A percentile compares a stretch with the other conserved stretches of the same genome.
Evolutionary conservation across 2,329 filamentous ascomycete genomes (phyloP).

Genomic region (Plectosphaerella sp.): DNA sequence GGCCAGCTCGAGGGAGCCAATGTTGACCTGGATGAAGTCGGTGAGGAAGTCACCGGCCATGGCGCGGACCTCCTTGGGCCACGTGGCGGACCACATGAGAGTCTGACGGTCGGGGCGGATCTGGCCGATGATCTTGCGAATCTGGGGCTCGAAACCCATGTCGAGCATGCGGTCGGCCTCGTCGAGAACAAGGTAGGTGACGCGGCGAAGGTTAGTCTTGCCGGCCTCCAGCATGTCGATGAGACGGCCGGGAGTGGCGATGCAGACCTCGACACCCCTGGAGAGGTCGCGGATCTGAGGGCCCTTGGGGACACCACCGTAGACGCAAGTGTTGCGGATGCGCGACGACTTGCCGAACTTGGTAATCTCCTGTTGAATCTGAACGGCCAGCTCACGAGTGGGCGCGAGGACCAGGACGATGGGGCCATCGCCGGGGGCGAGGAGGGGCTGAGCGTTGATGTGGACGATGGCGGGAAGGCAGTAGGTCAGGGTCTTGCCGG

Average conservation of each 20-base stretch:
- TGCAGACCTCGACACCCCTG: slow-evolving; percentile 96
- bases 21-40: slow-evolving; percentile 98
- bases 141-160: slow-evolving; percentile 99
- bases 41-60: slow-evolving; percentile 86
- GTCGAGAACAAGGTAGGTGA: slow-evolving; percentile 96
- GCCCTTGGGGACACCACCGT: slow-evolving; percentile 97
- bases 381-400: slow-evolving; percentile 94
- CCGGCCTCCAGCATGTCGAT: slow-evolving; percentile 98
- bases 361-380: slow-evolving; percentile 97
- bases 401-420: slow-evolving; percentile 95
- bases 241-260: slow-evolving; percentile 93
- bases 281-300: slow-evolving; percentile 93
- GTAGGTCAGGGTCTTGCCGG: slow-evolving; percentile 98
- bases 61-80: slow-evolving; percentile 97
- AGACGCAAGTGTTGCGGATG: slow-evolving; percentile 98
- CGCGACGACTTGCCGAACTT: slow-evolving; percentile 98
- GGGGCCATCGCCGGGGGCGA: slow-evolving; percentile 90
- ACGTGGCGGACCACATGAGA: slow-evolving; percentile 99
- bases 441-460: slow-evolving; percentile 97
- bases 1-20: slow-evolving; percentile 91
- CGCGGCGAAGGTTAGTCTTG: slow-evolving; percentile 95
- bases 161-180: slow-evolving; percentile 99
- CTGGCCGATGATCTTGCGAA: slow-evolving; percentile 96
- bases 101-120: slow-evolving; percentile 98
- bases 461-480: slow-evolving; percentile 97